Percentiles rank a stretch among this genome's conserved stretches.
These are phyloP conservation scores for Rhododendron ferrugineum DNA, from an alignment of 148 eudicot species.

Conservation along the genomic window DNA sequence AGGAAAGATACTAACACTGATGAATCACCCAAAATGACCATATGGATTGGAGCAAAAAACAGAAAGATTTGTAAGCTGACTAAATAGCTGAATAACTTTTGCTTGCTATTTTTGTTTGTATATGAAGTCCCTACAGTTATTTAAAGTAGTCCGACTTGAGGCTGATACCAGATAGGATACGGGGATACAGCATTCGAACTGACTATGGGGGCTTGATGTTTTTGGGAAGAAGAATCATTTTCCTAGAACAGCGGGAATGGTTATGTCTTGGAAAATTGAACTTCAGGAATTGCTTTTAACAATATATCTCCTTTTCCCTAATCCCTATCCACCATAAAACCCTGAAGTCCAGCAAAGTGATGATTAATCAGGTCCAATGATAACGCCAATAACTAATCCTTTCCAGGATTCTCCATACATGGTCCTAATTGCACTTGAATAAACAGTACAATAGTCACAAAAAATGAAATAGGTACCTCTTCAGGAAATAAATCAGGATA, in stretches of 20 bases:
- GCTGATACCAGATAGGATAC: not conserved
- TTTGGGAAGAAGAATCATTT: not conserved
- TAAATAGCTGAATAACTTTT: not conserved
- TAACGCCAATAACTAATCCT: not conserved
- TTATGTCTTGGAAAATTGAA: not conserved
- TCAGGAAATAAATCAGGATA: slow-evolving; percentile 90
- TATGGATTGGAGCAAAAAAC: not conserved
- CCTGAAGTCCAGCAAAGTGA: not conserved
- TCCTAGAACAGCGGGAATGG: not conserved
- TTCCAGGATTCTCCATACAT: not conserved
- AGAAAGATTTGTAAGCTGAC: not conserved
- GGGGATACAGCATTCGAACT: not conserved
- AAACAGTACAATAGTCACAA: not conserved
- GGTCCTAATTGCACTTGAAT: not conserved
- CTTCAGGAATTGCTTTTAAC: not conserved
- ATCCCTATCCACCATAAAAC: not conserved
- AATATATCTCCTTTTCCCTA: not conserved
- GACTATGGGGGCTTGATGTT: not conserved
- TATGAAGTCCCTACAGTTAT: not conserved
- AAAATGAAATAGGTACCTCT: slow-evolving; percentile 42
- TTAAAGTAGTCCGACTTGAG: not conserved
- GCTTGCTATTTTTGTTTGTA: not conserved
- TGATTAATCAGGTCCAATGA: not conserved
- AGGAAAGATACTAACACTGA: not conserved
- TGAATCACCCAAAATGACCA: not conserved